A percentile compares a stretch with the other conserved stretches of the same genome.
Evolutionary conservation across 2,329 filamentous ascomycete species (phyloP).

Genomic region (Dothideomycetidae sp.): DNA sequence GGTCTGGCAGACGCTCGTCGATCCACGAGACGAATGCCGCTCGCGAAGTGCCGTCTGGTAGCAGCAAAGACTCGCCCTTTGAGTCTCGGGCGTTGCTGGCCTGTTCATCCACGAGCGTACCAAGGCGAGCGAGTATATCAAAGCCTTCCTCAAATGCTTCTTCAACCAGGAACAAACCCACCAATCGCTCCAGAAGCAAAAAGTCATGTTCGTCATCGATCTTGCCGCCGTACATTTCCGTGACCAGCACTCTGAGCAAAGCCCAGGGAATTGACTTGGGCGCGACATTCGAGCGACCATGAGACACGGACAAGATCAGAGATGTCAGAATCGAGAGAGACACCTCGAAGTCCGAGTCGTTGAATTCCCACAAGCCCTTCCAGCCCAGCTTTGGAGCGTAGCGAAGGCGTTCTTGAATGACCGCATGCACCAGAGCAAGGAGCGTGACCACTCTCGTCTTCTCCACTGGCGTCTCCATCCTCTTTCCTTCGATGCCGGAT

Average conservation of each 20-base stretch:
- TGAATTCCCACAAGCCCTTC: constrained; percentile 99
- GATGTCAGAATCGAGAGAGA: constrained; percentile 90
- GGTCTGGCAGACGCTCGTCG: constrained; percentile 66
- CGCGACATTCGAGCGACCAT: constrained; percentile 80
- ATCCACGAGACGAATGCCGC: constrained; percentile 87
- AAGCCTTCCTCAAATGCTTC: constrained; percentile 86
- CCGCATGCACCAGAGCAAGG: constrained; percentile 86
- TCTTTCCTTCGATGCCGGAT: constrained; percentile 46
- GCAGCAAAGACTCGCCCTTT: constrained; percentile 39
- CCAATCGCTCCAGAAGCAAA: constrained; percentile 54
- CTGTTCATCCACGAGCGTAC: constrained; percentile 57
- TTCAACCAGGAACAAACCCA: constrained; percentile 66
- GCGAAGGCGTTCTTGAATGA: constrained; percentile 84
- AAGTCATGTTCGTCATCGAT: constrained; percentile 88
- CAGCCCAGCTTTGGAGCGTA: constrained; percentile 90
- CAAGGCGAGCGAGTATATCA: constrained; percentile 14
- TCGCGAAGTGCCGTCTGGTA: constrained; percentile 69
- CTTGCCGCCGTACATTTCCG: constrained; percentile 95
- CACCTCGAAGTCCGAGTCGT: constrained; percentile 98
- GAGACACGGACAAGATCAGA: constrained; percentile 74
- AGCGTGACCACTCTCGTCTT: constrained; percentile 79
- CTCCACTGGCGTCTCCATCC: constrained; percentile 74
- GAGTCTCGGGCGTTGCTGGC: constrained; percentile 22
- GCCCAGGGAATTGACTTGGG: constrained; percentile 93
- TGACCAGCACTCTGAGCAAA: constrained; percentile 78